Evolutionary conservation across 495 filamentous ascomycete species (phyloP), one percentile per base, ranked within the genome.

Genomic region (Aspergillus leporis): DNA sequence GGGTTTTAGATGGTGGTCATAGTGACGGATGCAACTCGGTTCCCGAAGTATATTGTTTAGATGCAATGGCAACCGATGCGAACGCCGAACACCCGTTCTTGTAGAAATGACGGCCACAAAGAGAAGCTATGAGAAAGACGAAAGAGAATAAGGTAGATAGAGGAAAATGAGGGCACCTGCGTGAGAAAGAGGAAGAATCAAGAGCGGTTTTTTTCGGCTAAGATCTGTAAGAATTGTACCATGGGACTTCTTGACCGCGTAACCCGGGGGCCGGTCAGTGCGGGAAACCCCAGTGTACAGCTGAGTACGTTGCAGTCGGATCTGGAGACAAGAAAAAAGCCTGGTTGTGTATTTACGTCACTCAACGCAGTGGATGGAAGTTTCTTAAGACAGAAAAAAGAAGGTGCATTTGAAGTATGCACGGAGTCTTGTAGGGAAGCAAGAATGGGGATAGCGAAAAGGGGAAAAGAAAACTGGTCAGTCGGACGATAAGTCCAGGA

Each of bases 221-320:
- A 47, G 56, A 46, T 48, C 31, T 50, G 61, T 63, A 40, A 61
- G 52, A 38, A 61, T 56, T 56, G 64, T 62, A 67, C 65, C 65
- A 67, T 67, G 64, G 65, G 59, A 57, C 61, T 25, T 38, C 22
- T 45, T 6, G 63, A 55, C 65, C 65, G 61, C 61, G 65, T 64
- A 64, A 62, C 50, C 60, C 55, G 50, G 59, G 59, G 18, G 14
- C 43, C 51, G 31, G 52, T 32, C 30, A 31, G 22, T 43, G 48
- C 28, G 47, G 49, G 34, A 58, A 32, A 25, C 13, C n/a, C 13
- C 18, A 43, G 28, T 47, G 43, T 47, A 47, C 19, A n/a, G 7
- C 6, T 28, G 6, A 28, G 25, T 28, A 47, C 19, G 19, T 9
- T 10, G 21, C 19, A 12, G 43, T 23, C 43, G 21, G 41, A 45